Evolutionary conservation across 805 yeast genomes (phyloP).

Genomic region (Yamadazyma phyllophila): DNA sequence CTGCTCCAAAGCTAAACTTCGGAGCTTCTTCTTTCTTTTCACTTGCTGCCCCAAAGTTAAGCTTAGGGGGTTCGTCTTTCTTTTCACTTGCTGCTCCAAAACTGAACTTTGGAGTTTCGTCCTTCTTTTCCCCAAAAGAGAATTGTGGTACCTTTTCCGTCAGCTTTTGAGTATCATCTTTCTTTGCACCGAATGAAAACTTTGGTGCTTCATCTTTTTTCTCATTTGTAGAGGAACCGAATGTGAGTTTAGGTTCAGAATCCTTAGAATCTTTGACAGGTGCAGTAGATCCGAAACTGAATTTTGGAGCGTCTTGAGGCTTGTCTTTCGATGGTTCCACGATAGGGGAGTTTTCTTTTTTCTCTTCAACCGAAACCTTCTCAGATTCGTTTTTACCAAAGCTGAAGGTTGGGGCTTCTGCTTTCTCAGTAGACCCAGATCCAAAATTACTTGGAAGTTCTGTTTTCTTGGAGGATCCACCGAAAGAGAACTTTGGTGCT

Average conservation of each 20-base stretch:
- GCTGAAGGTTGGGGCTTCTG: slow-evolving; percentile 6
- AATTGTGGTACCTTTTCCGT: too few species aligned
- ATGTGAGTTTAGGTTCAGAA: slow-evolving; percentile 6
- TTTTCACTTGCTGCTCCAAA: slow-evolving; percentile 9
- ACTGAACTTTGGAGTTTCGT: slow-evolving; percentile 4
- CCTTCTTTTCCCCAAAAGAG: background rate
- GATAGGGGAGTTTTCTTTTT: too few species aligned
- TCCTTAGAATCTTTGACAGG: background rate
- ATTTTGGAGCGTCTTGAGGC: slow-evolving; percentile 4
- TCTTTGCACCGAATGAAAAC: slow-evolving; percentile 16
- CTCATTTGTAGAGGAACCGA: slow-evolving; percentile 5
- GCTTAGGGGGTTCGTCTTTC: slow-evolving; percentile 2
- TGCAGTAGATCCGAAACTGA: slow-evolving; percentile 8
- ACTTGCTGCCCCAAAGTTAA: slow-evolving; percentile 12
- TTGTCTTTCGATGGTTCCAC: slow-evolving; percentile 1
- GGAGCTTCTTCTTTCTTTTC: slow-evolving; percentile 4
- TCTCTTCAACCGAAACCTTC: too few species aligned
- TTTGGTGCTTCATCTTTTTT: background rate
- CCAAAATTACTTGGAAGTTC: slow-evolving; percentile 4
- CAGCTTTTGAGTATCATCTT: background rate
- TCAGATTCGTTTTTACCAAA: slow-evolving; percentile 2
- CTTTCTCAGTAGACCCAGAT: background rate
- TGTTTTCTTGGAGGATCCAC: background rate
- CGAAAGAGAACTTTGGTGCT: slow-evolving; percentile 7
- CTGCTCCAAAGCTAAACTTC: slow-evolving; percentile 11